A percentile compares a stretch with the other conserved stretches of the same genome.
Evolutionary conservation across 371 early-diverging fungal genomes (phyloP).

Genomic region (Rhizopus microsporus): DNA sequence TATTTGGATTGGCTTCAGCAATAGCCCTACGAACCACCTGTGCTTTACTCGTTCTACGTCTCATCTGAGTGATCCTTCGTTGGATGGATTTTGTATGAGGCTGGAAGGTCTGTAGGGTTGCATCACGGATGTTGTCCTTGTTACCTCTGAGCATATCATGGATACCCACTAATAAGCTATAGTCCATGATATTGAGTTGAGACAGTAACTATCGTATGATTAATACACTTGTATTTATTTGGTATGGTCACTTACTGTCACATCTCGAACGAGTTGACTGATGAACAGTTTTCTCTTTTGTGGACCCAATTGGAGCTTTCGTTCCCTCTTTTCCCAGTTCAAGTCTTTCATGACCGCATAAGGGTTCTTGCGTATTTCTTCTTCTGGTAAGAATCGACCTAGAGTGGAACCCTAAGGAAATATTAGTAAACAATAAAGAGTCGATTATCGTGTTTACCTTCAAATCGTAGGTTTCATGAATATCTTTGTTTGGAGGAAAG

Average conservation of each 20-base stretch:
- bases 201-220: conserved; percentile 60
- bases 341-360: conserved; percentile 90
- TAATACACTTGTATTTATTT: too few relatives aligned
- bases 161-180: conserved; percentile 88
- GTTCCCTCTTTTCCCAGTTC: conserved; percentile 82
- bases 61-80: conserved; percentile 39
- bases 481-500: conserved; percentile 93
- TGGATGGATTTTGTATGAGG: conserved; percentile 55
- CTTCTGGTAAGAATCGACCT: conserved; percentile 76
- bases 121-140: conserved; percentile 81
- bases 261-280: conserved; percentile 84
- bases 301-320: conserved; percentile 81
- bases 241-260: conserved; percentile 35
- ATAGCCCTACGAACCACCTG: conserved; percentile 70
- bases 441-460: conserved; percentile 54
- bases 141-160: conserved; percentile 86
- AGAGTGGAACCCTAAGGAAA: conserved; percentile 68
- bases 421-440: background rate
- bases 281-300: conserved; percentile 74
- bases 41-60: conserved; percentile 64
- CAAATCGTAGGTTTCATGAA: conserved; percentile 90
- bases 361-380: conserved; percentile 75
- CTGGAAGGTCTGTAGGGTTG: conserved; percentile 70
- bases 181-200: conserved; percentile 87
- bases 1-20: conserved; percentile 68